Evolutionary conservation across 805 yeast species (phyloP), one percentile per base, ranked within the genome.

Genomic region (Ogataea nonfermentans): DNA sequence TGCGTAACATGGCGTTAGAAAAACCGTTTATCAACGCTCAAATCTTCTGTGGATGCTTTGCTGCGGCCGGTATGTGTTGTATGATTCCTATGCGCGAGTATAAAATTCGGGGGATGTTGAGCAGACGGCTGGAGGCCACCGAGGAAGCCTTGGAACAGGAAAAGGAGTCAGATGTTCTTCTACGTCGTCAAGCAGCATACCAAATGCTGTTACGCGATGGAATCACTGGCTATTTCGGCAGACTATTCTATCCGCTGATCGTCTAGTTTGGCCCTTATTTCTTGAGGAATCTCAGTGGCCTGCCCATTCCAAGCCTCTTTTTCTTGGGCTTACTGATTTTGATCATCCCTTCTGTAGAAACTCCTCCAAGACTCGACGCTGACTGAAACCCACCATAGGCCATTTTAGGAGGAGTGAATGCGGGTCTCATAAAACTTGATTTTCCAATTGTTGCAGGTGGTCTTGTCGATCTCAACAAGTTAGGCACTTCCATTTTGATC

Each of bases 1-100:
- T 62, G 33, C 43, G 57, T 26, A 46, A 58, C 24, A 23, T 35
- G 17, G 15, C 33, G 6, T 30, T 42, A 6, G 6, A 43, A 1
- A 49, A 26, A 14, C 84, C 85, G 2, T 82, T 73, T 51, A 59
- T 75, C 22, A 70, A 78, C 47, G 68, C 84, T 2, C 88, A 81
- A 52, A 66, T 79, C 2, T 78, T 78, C 49, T 73, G 79, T 5
- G 87, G 86, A 2, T 62, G 73, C 32, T 78, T 72, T 43, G 55
- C 74, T 6, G 61, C 56, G 7, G 74, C 75, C 0, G 57, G 73
- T 3, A 3, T 76, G 1, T 37, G 78, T 16, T 57, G 76, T 28
- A 28, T 52, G 36, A 36, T 77, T 2, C 58, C 74, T 0, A 56
- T 76, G 22, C 65, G 89, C 47, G 81, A 78, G 47, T 65, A 66